Percentiles rank a stretch among this genome's conserved stretches.
phyloP scores from a whole-genome alignment of 768 basidiomycete species.

The Pilatotrama ljubarskyi region DNA sequence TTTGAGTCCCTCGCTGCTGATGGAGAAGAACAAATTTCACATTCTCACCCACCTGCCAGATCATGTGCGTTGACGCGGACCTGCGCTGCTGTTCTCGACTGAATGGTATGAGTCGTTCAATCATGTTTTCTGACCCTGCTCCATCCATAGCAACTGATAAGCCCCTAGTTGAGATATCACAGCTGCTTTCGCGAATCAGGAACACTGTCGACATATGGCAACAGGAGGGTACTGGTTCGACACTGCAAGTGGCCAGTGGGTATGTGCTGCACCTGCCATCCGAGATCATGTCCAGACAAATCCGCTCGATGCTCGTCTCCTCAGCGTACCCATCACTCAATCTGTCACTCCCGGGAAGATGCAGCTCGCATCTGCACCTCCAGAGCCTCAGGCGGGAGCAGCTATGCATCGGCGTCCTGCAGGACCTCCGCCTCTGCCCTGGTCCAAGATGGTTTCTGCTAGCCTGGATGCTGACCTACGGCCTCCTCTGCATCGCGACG shows the following conservation, averaged over 20 bases:
- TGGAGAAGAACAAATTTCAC: slow-evolving; percentile 29
- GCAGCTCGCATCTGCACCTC: neutral
- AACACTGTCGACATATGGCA: slow-evolving; percentile 7
- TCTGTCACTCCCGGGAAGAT: neutral
- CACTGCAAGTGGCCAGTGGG: neutral
- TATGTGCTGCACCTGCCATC: neutral
- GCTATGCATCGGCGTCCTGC: too few species aligned
- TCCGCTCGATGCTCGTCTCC: neutral
- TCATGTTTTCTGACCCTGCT: slow-evolving; percentile 25
- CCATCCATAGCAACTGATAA: slow-evolving; percentile 29
- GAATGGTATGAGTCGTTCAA: slow-evolving; percentile 35
- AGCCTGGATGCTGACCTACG: too few species aligned
- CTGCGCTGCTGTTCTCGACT: slow-evolving; percentile 31
- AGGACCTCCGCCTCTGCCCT: too few species aligned
- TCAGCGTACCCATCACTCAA: neutral
- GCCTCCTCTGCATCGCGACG: neutral
- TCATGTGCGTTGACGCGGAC: slow-evolving; percentile 31
- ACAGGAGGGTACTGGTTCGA: slow-evolving; percentile 20
- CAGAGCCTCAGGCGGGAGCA: neutral
- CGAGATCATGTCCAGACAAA: neutral
- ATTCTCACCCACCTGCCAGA: slow-evolving; percentile 27
- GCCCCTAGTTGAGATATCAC: slow-evolving; percentile 30
- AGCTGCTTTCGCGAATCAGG: slow-evolving; percentile 10
- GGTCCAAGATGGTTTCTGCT: too few species aligned
- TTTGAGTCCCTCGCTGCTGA: neutral